Conservation (phyloP, 371 early-diverging fungal genomes). For the Actinomucor elegans region DNA sequence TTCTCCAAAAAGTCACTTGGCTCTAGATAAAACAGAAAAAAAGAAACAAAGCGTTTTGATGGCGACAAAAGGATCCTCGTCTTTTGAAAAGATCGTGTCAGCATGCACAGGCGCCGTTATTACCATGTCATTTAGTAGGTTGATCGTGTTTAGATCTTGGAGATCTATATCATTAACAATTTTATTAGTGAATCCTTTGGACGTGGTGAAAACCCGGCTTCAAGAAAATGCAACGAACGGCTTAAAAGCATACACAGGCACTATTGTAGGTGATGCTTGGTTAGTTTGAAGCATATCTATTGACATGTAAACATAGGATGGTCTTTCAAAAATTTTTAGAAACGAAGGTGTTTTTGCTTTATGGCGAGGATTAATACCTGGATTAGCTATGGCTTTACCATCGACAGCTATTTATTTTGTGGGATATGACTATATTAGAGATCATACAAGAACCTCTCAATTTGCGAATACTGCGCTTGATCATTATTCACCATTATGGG, state of each 20-base stretch:
- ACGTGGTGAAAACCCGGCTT: constrained; percentile 90
- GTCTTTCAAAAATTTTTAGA: constrained; percentile 75
- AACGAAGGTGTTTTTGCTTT: constrained; percentile 80
- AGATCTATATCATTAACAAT: constrained; percentile 22
- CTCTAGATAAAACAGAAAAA: neutral
- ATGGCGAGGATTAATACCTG: constrained; percentile 90
- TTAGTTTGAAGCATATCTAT: neutral
- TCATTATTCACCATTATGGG: constrained; percentile 68
- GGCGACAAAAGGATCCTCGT: constrained; percentile 16
- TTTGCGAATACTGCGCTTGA: constrained; percentile 31
- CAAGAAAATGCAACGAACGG: constrained; percentile 67
- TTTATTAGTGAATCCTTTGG: constrained; percentile 86
- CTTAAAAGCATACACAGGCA: constrained; percentile 25
- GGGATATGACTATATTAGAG: constrained; percentile 89
- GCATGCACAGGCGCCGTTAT: constrained; percentile 44
- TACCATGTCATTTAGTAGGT: constrained; percentile 44
- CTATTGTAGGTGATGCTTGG: constrained; percentile 21
- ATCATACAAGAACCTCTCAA: constrained; percentile 27
- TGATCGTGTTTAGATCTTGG: neutral
- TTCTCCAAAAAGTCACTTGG: no score
- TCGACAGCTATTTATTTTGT: constrained; percentile 94
- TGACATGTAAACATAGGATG: constrained; percentile 55
- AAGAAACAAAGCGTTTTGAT: neutral
- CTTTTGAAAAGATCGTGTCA: constrained; percentile 40
- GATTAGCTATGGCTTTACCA: constrained; percentile 88